These are phyloP conservation scores for Euphorbia celastroides DNA, from an alignment of 441 rosid species.

Conservation along the genomic window DNA sequence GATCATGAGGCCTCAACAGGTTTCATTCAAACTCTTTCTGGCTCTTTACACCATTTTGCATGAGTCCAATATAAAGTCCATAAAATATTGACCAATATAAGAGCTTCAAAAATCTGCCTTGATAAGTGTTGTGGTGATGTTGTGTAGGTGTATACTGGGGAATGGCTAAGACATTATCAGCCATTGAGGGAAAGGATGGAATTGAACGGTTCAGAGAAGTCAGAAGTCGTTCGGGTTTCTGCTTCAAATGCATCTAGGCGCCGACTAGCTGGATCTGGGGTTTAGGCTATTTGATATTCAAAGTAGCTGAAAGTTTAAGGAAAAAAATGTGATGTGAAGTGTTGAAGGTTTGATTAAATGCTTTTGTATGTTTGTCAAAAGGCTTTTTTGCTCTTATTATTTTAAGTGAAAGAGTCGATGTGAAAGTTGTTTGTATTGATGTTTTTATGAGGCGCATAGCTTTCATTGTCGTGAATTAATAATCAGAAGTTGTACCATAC, in stretches of 20 bases:
- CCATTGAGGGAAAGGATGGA: constrained; percentile 58
- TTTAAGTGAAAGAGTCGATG: too few species aligned
- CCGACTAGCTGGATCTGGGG: constrained; percentile 67
- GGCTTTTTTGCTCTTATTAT: too few species aligned
- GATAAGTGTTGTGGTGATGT: not conserved
- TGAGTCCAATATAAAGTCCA: not conserved
- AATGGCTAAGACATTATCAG: constrained; percentile 74
- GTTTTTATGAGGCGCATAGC: too few species aligned
- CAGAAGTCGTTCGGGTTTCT: constrained; percentile 51
- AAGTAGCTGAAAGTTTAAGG: not conserved
- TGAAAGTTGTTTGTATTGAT: too few species aligned
- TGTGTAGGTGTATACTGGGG: constrained; percentile 77
- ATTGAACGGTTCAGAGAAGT: constrained; percentile 38
- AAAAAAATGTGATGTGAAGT: not conserved
- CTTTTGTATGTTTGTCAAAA: too few species aligned
- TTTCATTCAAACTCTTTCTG: constrained; percentile 15
- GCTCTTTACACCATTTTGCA: not conserved
- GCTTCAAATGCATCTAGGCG: constrained; percentile 86
- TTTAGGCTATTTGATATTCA: constrained; percentile 14
- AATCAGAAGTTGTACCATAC: too few species aligned
- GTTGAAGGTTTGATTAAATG: constrained; percentile 4
- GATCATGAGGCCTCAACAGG: constrained; percentile 99
- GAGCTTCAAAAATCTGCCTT: too few species aligned
- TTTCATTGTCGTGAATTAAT: too few species aligned
- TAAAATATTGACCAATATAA: not conserved